A percentile compares a stretch with the other conserved stretches of the same genome.
Evolutionary conservation across 2,329 filamentous ascomycete genomes (phyloP).

Genomic region (Xylaria digitata): DNA sequence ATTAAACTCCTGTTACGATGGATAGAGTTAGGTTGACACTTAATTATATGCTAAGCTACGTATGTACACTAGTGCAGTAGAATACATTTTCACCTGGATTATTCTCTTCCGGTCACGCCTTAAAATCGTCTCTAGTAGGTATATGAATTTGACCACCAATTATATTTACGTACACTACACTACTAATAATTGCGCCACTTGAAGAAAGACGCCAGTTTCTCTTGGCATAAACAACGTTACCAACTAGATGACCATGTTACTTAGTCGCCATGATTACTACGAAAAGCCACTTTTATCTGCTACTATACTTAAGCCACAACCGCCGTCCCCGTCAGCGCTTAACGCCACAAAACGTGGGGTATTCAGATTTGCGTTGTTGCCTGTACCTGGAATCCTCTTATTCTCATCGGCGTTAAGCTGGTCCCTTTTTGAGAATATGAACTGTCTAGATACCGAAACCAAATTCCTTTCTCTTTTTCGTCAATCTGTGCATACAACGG

Average conservation of each 20-base stretch:
- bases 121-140: neutral
- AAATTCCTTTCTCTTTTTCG: neutral
- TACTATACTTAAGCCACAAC: neutral
- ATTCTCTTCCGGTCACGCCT: neutral
- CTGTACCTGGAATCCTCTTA: no score
- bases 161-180: neutral
- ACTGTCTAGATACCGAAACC: neutral
- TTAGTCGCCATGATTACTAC: neutral
- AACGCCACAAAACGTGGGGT: conserved; percentile 13
- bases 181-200: neutral
- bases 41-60: no score
- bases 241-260: neutral
- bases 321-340: neutral
- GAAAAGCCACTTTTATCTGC: neutral
- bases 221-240: neutral
- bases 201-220: neutral
- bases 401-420: neutral
- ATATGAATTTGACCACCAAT: conserved; percentile 1
- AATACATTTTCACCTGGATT: neutral
- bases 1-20: neutral
- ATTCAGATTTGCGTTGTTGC: neutral
- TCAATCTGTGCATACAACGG: neutral
- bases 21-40: no score
- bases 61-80: neutral
- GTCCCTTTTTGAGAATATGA: neutral